Evolutionary conservation across 2,329 filamentous ascomycete species (phyloP).

Genomic region (Cladosporium oxysporum): DNA sequence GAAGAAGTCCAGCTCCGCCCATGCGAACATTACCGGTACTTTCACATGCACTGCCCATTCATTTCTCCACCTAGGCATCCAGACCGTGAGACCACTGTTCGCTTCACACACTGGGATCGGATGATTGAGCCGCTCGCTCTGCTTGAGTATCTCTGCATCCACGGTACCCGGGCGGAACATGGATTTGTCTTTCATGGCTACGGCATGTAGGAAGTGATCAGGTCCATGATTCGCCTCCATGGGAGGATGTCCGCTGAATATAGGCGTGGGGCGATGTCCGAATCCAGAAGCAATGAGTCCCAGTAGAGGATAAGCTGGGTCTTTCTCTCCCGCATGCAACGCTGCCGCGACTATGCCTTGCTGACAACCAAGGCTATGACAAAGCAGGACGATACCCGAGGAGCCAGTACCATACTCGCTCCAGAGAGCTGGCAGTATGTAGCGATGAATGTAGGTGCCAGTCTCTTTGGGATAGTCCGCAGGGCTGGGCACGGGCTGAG

Average conservation of each 20-base stretch:
- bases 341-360: not conserved
- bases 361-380: slow-evolving; percentile 2
- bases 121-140: not conserved
- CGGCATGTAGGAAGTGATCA: not conserved
- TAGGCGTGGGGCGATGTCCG: not conserved
- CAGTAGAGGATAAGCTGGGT: not conserved
- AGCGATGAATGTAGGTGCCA: not conserved
- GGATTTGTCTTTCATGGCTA: not conserved
- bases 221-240: not conserved
- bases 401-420: not conserved
- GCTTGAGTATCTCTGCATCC: not conserved
- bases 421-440: slow-evolving; percentile 4
- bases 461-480: not conserved
- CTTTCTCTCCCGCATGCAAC: not conserved
- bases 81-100: not conserved
- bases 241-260: not conserved
- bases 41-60: not conserved
- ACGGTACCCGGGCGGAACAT: slow-evolving; percentile 9
- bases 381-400: slow-evolving; percentile 7
- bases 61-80: not conserved
- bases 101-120: not conserved
- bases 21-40: slow-evolving; percentile 7
- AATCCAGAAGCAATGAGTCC: slow-evolving; percentile 5
- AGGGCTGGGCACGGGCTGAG: not conserved
- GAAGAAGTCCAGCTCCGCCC: slow-evolving; percentile 8